Conservation (phyloP, 208 protist species). For the Angomonas deanei region DNA sequence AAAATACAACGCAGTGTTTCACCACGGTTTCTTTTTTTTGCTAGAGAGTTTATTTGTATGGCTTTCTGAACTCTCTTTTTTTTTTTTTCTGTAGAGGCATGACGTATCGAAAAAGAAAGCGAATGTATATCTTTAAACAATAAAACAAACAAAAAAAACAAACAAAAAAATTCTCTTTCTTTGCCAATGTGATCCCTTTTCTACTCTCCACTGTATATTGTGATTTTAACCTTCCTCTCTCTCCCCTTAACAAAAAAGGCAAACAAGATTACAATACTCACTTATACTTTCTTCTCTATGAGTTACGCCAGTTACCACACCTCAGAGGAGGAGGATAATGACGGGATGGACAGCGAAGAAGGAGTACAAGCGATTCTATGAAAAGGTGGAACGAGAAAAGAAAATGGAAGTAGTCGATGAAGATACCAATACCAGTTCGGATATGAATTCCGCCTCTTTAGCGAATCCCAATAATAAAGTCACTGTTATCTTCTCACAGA, state of each 20-base stretch:
- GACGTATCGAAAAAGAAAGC: neutral
- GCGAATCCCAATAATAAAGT: no score
- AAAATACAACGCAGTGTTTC: neutral
- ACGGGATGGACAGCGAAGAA: neutral
- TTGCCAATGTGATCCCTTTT: neutral
- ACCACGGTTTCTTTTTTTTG: constrained; percentile 8
- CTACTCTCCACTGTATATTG: no score
- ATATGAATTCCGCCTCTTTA: no score
- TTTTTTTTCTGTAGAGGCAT: neutral
- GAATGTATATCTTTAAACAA: neutral
- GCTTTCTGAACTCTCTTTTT: neutral
- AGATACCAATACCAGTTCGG: no score
- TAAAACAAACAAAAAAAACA: neutral
- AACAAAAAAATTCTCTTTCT: neutral
- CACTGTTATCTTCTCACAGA: no score
- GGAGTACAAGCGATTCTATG: neutral
- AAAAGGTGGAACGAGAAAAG: neutral
- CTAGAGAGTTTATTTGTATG: neutral
- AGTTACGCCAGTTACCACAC: no score
- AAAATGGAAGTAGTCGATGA: neutral
- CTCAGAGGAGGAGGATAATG: neutral
- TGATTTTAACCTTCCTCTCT: no score
- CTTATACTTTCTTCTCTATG: no score
- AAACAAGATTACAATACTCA: neutral
- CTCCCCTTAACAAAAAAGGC: no score